Base-by-base conservation (phyloP, 352 stramenopile genomes). In the Aphanomyces euteiches region DNA sequence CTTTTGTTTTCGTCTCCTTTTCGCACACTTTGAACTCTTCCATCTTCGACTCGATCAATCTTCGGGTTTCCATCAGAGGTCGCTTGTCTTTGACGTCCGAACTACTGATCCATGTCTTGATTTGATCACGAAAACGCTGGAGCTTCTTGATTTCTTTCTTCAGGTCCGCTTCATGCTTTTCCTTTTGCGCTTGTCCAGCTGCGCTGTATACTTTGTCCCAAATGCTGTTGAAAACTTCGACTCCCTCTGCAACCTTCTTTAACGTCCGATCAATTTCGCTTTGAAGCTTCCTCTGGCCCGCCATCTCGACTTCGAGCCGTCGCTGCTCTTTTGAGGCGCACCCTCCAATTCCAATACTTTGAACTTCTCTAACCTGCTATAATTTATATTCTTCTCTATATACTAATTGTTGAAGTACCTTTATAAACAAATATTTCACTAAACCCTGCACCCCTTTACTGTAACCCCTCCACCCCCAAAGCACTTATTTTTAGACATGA, bases 141-240 rank as follows among this genome's bases (percentile, higher is more conserved):
- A 99, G 85, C 80, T 99, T 99, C 83, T 99, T 99, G 75, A 99
- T 99, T 87, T 99, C 97, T 73, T 99, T 99, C 80, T 99, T 99
- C 66, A 99, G 79, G 77, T 99, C 97, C 43, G 92, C 87, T 79
- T 99, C 97, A 73, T 99, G 98, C 82, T 99, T 99, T 80, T 99
- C 97, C 78, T 99, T 99, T 77, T 99, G 96, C 74, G 96, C 98
- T 82, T 99, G 97, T 72, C 96, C 88, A 56, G 94, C 88, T 7
- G 96, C 95, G 21, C 83, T 86, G 75, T 99, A 99, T n/a, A 97
- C 96, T 73, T 99, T 99, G 78, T 99, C 96, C 93, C 95, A 99
- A 48, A 99, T 99, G 36, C 99, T 96, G 67, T 99, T 98, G 78
- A 99, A 99, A 41, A 99, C 83, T 66, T 98, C 95, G 28, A 99